Evolutionary conservation across 768 basidiomycete genomes (phyloP), one percentile per base, ranked within the genome.

Genomic region (Floccularia luteovirens): DNA sequence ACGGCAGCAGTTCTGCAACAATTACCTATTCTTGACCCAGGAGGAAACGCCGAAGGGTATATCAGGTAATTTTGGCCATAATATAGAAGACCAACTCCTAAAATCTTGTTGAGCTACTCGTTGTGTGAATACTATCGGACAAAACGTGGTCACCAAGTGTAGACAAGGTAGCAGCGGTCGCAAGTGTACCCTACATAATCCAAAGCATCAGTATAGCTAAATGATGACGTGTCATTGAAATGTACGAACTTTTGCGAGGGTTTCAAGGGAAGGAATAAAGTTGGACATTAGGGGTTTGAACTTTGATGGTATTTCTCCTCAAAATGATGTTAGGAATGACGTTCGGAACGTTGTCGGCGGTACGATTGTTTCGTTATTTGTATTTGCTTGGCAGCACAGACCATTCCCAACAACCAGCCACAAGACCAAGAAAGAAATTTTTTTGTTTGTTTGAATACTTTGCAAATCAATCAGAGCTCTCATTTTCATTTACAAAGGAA

Each of bases 41-140:
- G 74, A 19, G 72, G 72, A 40, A 88, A 82, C 5, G 82, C 81
- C 13, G 89, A 82, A 1, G 92, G 92, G 57, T 94, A 97, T 56
- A 97, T 93, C 38, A 97, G 68, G 49, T 75, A 83, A 55, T 82
- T 84, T 57, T 97, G 92, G 21, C 86, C 89, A 48, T 85, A 83
- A 60, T 85, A 91, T 13, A 90, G 71, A 24, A 92, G 69, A 7
- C 84, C 81, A 36, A 73, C 74, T 43, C 79, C 85, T 87, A 48
- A 1, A 27, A 16, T 41, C 7, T 10, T 5, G 10, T 21, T 5
- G 24, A 6, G 16, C 7, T 5, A 34, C 17, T 8, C 8, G 14
- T 28, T 34, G 33, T 8, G 17, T 11, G 11, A 17, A 11, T 11
- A 10, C 10, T 10, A 17, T 13, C 8, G 11, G 8, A 6, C 24